Evolutionary conservation across 163 green algal species (phyloP), one percentile per base, ranked within the genome.

Genomic region (Volvox carteri): DNA sequence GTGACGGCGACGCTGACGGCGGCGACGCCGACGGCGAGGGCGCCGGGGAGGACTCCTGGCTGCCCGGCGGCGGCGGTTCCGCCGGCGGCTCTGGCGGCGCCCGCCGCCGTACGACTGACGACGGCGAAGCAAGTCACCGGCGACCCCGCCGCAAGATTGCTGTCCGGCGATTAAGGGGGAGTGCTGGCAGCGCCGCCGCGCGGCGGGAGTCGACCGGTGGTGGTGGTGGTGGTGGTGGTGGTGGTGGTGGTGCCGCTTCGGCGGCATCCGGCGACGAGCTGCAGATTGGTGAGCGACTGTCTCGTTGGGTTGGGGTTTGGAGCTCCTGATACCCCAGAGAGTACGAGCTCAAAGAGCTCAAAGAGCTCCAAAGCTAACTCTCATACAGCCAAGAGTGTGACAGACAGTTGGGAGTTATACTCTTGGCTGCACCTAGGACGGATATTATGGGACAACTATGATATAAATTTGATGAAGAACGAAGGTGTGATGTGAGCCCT

Each of bases 211-310:
- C 65, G 35, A 19, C 65, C 9, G 65, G 70, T 25, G 70, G 39
- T 19, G 41, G 65, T 7, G 65, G 5, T 23, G 56, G 56, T 23
- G 56, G 30, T 21, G 65, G 33, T 12, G 65, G 33, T 33, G 23
- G 8, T 30, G 39, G 39, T 23, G 9, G 2, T 12, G 39, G 52
- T 23, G 77, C 39, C 12, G 52, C 46, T 25, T 85, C 75, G 2
- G 75, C 50, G 48, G 48, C 52, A 9, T 84, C 76, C 6, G 76
- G 76, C 18, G 76, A 84, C 35, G 76, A 84, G 35, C 19, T 56
- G 0, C 50, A 84, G 35, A 37, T 84, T 37, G 76, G 76, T 84
- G n/a, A 1, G 72, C 28, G 18, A n/a, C n/a, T n/a, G n/a, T n/a
- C n/a, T n/a, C n/a, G n/a, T n/a, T n/a, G n/a, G n/a, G n/a, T n/a